Conservation (phyloP, 2,329 filamentous ascomycete species). For the Penicillium brevicompactum region DNA sequence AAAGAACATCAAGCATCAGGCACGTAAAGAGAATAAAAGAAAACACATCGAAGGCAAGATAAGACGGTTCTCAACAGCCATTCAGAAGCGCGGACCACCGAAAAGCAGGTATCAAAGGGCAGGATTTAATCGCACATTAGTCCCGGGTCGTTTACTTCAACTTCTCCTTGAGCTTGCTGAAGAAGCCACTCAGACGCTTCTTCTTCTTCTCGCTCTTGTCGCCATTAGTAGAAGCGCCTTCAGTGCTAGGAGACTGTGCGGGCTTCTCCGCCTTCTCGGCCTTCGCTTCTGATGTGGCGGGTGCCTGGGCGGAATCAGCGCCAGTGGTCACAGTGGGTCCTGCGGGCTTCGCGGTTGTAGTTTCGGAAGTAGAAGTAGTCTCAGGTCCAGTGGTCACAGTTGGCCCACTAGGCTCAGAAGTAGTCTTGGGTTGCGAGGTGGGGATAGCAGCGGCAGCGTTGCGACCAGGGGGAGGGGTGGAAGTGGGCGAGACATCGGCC, state of each 20-base stretch:
- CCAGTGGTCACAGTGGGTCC: slow-evolving; percentile 28
- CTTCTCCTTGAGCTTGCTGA: slow-evolving; percentile 59
- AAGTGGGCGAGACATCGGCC: slow-evolving; percentile 29
- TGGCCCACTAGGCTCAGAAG: slow-evolving; percentile 10
- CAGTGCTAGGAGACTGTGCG: slow-evolving; percentile 15
- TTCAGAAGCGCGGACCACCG: slow-evolving; percentile 8
- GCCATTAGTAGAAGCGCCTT: slow-evolving; percentile 30
- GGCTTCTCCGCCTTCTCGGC: slow-evolving; percentile 20
- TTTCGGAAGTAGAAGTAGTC: slow-evolving; percentile 17
- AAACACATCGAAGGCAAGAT: slow-evolving; percentile 2
- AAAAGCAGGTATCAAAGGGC: background rate
- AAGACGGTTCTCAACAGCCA: slow-evolving; percentile 1
- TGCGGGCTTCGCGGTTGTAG: slow-evolving; percentile 19
- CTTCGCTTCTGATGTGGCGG: slow-evolving; percentile 24
- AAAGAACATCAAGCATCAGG: slow-evolving; percentile 10
- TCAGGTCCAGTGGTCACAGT: slow-evolving; percentile 20
- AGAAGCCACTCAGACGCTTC: slow-evolving; percentile 66
- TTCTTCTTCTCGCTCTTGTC: slow-evolving; percentile 50
- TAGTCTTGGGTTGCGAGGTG: slow-evolving; percentile 9
- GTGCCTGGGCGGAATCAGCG: slow-evolving; percentile 20
- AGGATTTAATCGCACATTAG: background rate
- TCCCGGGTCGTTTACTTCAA: slow-evolving; percentile 39
- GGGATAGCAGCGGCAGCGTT: slow-evolving; percentile 14
- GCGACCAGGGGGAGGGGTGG: slow-evolving; percentile 25
- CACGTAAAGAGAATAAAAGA: background rate